phyloP scores from a whole-genome alignment of 1,284 basidiomycete genomes.

The Leccinum pachyderme region DNA sequence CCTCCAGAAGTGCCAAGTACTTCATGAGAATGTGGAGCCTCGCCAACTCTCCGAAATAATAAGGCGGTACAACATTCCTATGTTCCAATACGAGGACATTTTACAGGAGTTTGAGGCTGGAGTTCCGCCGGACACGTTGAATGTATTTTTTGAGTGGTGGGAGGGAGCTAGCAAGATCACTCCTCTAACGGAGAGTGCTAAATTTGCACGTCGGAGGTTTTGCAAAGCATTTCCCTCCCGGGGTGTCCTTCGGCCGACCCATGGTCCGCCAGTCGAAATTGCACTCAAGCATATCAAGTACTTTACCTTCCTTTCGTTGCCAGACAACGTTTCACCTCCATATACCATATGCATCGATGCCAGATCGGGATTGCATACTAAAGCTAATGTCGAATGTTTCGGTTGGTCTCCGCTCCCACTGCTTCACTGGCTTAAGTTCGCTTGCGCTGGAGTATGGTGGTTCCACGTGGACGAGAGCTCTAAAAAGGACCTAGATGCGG shows the following conservation, averaged over 20 bases:
- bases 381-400: constrained; percentile 66
- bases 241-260: neutral
- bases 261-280: neutral
- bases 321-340: constrained; percentile 71
- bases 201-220: neutral
- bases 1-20: constrained; percentile 8
- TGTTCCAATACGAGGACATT: constrained; percentile 82
- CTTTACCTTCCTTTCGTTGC: constrained; percentile 61
- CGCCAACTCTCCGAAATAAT: constrained; percentile 48
- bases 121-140: constrained; percentile 76
- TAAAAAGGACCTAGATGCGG: constrained; percentile 48
- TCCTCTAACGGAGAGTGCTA: neutral
- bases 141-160: constrained; percentile 90
- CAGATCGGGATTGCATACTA: constrained; percentile 57
- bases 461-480: constrained; percentile 18
- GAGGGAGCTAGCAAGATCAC: constrained; percentile 31
- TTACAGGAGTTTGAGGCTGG: constrained; percentile 70
- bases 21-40: constrained; percentile 40
- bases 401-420: constrained; percentile 73
- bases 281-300: constrained; percentile 66
- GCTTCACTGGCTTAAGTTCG: constrained; percentile 37
- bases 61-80: constrained; percentile 54
- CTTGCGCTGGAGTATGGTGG: neutral
- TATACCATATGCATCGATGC: constrained; percentile 41
- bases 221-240: constrained; percentile 6